phyloP scores from a whole-genome alignment of 768 basidiomycete genomes.

The Pilatotrama ljubarskyi region DNA sequence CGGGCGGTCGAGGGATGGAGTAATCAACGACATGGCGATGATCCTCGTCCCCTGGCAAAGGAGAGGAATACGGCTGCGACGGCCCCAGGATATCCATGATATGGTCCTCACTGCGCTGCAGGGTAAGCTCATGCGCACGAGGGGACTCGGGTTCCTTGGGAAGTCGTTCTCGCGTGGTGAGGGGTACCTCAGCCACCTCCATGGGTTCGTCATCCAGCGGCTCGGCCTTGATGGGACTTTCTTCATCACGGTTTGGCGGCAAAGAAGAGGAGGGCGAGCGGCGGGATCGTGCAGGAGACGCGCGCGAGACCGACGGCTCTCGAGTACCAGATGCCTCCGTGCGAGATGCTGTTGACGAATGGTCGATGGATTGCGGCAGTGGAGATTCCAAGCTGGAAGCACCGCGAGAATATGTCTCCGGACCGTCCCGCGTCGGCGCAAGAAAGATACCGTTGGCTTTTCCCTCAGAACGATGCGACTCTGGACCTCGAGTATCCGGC shows the following conservation, averaged over 20 bases:
- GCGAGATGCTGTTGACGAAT: background rate
- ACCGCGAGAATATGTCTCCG: background rate
- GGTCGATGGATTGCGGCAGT: conserved; percentile 2
- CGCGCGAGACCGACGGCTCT: conserved; percentile 12
- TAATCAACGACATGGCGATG: background rate
- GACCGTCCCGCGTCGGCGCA: conserved; percentile 12
- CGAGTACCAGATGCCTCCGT: conserved; percentile 4
- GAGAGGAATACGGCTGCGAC: background rate
- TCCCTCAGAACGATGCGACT: conserved; percentile 8
- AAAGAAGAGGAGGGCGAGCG: conserved; percentile 19
- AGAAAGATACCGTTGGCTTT: conserved; percentile 7
- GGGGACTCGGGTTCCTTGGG: background rate
- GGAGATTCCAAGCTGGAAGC: conserved; percentile 3
- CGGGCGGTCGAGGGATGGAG: conserved; percentile 13
- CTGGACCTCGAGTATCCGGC: background rate
- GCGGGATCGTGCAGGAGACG: conserved; percentile 25
- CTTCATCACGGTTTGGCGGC: background rate
- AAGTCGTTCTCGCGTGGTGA: background rate
- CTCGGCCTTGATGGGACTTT: conserved; percentile 6
- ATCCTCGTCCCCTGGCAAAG: background rate
- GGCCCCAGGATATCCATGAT: conserved; percentile 14
- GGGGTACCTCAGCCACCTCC: background rate
- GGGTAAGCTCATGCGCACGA: background rate
- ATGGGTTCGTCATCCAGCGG: conserved; percentile 13
- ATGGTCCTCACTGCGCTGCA: conserved; percentile 14